Evolutionary conservation across 345 rosid genomes (phyloP).

Genomic region (Dipteronia sinensis): DNA sequence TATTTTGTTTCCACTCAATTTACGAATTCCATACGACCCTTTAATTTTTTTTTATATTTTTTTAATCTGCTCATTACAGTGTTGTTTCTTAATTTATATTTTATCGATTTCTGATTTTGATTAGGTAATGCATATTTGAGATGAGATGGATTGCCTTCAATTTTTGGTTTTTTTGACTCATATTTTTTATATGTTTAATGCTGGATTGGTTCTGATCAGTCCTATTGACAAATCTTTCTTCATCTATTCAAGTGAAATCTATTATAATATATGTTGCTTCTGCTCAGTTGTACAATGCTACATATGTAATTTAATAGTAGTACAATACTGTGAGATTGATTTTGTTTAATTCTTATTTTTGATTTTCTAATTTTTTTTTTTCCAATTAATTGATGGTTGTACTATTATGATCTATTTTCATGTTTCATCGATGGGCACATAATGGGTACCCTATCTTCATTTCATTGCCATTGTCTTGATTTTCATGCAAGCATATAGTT

Average conservation of each 20-base stretch:
- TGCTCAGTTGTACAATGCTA: neutral
- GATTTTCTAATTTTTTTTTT: neutral
- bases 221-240: neutral
- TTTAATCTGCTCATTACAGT: no score
- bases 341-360: neutral
- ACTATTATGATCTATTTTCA: neutral
- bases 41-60: neutral
- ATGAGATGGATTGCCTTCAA: neutral
- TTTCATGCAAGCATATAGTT: neutral
- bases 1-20: neutral
- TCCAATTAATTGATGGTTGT: neutral
- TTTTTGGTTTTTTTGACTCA: neutral
- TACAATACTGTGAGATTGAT: neutral
- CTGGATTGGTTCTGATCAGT: neutral
- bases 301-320: neutral
- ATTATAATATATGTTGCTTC: neutral
- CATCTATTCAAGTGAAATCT: neutral
- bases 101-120: neutral
- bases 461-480: neutral
- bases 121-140: constrained; percentile 9
- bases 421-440: neutral
- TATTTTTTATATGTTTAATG: neutral
- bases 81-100: no score
- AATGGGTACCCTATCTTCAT: neutral
- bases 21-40: neutral